Conservation (phyloP, 345 rosid species). For the Salix purpurea region DNA sequence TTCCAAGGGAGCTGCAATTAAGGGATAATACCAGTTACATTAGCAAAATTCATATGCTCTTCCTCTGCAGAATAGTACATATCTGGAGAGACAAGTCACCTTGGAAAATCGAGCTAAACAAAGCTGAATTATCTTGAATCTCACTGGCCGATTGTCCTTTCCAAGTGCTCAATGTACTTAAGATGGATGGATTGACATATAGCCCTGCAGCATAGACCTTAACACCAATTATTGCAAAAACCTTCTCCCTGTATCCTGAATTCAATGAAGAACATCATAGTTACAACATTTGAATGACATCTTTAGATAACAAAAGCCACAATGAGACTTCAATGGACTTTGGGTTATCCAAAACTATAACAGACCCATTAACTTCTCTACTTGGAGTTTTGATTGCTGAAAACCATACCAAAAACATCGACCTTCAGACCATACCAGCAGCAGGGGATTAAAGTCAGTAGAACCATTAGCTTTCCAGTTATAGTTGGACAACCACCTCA, state of each 20-base stretch:
- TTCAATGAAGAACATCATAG: neutral
- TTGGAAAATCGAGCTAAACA: slow-evolving; percentile 48
- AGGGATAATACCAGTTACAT: neutral
- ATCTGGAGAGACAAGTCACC: slow-evolving; percentile 35
- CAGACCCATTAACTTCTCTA: neutral
- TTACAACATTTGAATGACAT: neutral
- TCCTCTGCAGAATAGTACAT: neutral
- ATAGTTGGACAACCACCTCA: neutral
- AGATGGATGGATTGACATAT: slow-evolving; percentile 47
- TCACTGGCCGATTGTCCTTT: slow-evolving; percentile 51
- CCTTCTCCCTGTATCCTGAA: slow-evolving; percentile 86
- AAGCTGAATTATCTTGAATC: slow-evolving; percentile 45
- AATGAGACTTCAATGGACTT: neutral
- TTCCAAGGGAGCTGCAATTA: slow-evolving; percentile 50
- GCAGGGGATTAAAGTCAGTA: neutral
- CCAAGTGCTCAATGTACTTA: slow-evolving; percentile 43
- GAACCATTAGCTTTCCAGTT: neutral
- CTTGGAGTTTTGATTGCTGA: neutral
- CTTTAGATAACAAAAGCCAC: neutral
- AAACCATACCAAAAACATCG: neutral
- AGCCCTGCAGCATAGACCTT: slow-evolving; percentile 88
- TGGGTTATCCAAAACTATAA: neutral
- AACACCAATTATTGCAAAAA: slow-evolving; percentile 73
- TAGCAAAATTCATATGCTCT: slow-evolving; percentile 1
- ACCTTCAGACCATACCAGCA: neutral